Percentiles rank a stretch among this genome's conserved stretches.
Conservation (phyloP, 208 protist species). For the Wallacemonas collosoma region DNA sequence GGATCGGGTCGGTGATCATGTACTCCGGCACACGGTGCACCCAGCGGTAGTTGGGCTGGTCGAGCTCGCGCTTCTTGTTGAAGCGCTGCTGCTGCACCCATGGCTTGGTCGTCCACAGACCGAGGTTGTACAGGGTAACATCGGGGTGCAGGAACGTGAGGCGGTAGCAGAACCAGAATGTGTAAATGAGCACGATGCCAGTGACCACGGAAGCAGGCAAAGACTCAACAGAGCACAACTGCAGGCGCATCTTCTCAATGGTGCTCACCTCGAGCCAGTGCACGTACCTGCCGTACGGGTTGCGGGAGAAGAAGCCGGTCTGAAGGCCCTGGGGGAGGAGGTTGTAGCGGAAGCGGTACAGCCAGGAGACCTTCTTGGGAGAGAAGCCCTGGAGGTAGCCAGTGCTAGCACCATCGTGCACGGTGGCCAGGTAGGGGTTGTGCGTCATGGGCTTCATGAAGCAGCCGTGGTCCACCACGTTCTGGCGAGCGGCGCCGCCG, state of each 20-base stretch:
- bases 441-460: conserved; percentile 75
- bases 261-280: conserved; percentile 90
- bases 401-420: conserved; percentile 76
- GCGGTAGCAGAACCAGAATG: conserved; percentile 73
- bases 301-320: conserved; percentile 78
- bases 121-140: conserved; percentile 87
- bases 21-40: conserved; percentile 80
- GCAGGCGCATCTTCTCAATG: conserved; percentile 80
- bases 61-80: conserved; percentile 86
- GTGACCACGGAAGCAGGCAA: conserved; percentile 55
- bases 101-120: conserved; percentile 75
- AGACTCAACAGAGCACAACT: conserved; percentile 57
- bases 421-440: conserved; percentile 71
- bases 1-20: conserved; percentile 56
- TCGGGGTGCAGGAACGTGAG: conserved; percentile 82
- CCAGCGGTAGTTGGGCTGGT: conserved; percentile 82
- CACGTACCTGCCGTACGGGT: conserved; percentile 81
- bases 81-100: conserved; percentile 86
- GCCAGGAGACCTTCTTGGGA: conserved; percentile 72
- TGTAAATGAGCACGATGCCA: conserved; percentile 51
- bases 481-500: conserved; percentile 57
- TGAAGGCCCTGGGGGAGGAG: conserved; percentile 62
- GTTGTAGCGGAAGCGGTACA: conserved; percentile 89
- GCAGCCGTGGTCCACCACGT: conserved; percentile 75
- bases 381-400: conserved; percentile 74